Percentiles rank a stretch among this genome's conserved stretches.
Conservation (phyloP, 352 stramenopile species). For the Lagenidium giganteum region DNA sequence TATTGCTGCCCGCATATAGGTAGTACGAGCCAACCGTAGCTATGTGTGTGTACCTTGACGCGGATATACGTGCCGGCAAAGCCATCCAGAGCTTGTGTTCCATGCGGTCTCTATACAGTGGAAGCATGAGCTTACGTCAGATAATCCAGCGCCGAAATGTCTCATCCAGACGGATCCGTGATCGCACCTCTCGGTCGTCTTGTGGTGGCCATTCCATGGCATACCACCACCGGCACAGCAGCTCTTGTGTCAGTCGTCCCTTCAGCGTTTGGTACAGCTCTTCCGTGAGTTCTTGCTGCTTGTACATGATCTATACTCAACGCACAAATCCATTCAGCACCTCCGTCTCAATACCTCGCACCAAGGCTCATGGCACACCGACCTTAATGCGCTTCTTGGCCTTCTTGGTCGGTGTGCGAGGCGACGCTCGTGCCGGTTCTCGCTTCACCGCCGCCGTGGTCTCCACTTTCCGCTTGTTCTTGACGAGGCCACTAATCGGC, state of each 20-base stretch:
- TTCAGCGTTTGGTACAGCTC: conserved; percentile 79
- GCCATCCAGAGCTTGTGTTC: conserved; percentile 78
- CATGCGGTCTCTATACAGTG: conserved; percentile 45
- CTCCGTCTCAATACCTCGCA: too few relatives aligned
- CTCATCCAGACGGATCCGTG: not conserved
- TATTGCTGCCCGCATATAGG: not conserved
- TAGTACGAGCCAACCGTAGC: too few relatives aligned
- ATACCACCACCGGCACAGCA: conserved; percentile 87
- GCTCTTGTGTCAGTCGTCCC: conserved; percentile 62
- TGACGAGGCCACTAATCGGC: conserved; percentile 55
- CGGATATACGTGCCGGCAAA: conserved; percentile 77
- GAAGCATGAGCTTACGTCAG: not conserved
- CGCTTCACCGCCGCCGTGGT: conserved; percentile 15
- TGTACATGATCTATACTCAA: conserved; percentile 59
- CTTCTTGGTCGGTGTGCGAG: conserved; percentile 25
- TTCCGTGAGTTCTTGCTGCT: conserved; percentile 82
- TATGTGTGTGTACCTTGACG: conserved; percentile 60
- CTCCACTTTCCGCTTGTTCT: conserved; percentile 63
- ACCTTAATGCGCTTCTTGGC: conserved; percentile 72
- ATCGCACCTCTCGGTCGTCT: conserved; percentile 24
- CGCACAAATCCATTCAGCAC: not conserved
- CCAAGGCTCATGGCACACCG: conserved; percentile 2
- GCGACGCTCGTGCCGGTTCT: conserved; percentile 10
- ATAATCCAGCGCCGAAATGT: not conserved
- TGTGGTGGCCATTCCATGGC: conserved; percentile 68